Conservation (phyloP, 345 rosid genomes). For the Lepidium aucheri region DNA sequence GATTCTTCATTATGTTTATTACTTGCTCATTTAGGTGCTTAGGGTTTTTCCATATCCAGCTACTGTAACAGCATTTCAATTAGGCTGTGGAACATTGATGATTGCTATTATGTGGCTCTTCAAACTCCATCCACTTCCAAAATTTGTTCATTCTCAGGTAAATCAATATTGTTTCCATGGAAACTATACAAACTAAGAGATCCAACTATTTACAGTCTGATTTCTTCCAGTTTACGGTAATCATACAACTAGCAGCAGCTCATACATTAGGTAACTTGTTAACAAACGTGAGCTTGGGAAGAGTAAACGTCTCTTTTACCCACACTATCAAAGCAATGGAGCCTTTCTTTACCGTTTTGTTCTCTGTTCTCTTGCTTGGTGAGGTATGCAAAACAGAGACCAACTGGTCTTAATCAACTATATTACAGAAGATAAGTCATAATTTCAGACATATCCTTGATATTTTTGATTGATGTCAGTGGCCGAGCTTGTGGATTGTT, state of each 20-base stretch:
- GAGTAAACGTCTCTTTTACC: conserved; percentile 80
- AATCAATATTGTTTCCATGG: not conserved
- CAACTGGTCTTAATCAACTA: not conserved
- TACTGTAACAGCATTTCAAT: conserved; percentile 69
- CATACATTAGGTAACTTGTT: conserved; percentile 80
- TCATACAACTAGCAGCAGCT: conserved; percentile 63
- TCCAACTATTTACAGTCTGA: not conserved
- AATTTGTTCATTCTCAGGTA: conserved; percentile 64
- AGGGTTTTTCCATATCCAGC: conserved; percentile 76
- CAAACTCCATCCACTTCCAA: conserved; percentile 56
- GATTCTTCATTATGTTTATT: not conserved
- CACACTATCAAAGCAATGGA: conserved; percentile 95
- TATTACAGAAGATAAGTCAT: not conserved
- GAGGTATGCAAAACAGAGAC: conserved; percentile 37
- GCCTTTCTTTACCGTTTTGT: conserved; percentile 78
- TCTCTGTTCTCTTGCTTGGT: conserved; percentile 54
- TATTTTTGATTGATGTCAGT: conserved; percentile 31
- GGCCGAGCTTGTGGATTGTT: conserved; percentile 53
- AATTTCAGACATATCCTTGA: not conserved
- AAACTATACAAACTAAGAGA: not conserved
- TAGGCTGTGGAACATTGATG: conserved; percentile 65
- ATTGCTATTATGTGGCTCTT: conserved; percentile 59
- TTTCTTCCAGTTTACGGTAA: conserved; percentile 47
- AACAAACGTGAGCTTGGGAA: conserved; percentile 71
- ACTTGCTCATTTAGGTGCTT: conserved; percentile 41